Evolutionary conservation across 345 rosid species (phyloP), one percentile per base, ranked within the genome.

Genomic region (Acer yangbiense): DNA sequence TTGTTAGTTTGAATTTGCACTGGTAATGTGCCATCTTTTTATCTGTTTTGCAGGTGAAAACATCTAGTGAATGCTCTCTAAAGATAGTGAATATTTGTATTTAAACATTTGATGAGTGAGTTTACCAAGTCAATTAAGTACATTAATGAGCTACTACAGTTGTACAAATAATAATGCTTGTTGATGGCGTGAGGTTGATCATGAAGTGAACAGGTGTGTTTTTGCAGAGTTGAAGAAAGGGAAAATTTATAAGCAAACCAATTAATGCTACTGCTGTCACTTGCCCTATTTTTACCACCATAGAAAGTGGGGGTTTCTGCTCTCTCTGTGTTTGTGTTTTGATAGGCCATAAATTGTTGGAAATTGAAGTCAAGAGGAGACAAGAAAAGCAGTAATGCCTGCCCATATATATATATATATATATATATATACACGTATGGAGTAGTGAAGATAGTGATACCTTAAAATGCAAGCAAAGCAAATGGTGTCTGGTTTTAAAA

Each of bases 391-490:
- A 27, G 52, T 4, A 74, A 64, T 48, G 69, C 77, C 61, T 48
- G 65, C 25, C 78, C 66, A 67, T n/a, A 60, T 9, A 7, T 60
- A 60, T 60, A 55, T 50, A 58, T 58, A 55, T 50, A 67, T 35
- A 58, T 58, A 7, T 58, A 58, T 58, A 44, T 50, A 66, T 35
- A 58, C 20, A n/a, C 20, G 44, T 50, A 18, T 41, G 76, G 29
- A 65, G 81, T 65, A 60, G 13, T n/a, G 64, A 60, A n/a, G 57
- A 76, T 70, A 60, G 13, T n/a, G 64, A 60, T 60, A 74, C 79
- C 84, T 70, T 82, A 74, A 74, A 78, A 43, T 58, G 79, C 79
- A 82, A 82, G 81, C 78, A 82, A 78, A 60, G 63, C 21, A 21
- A 43, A 60, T 2, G 50, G 50, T 57, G 62, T 60, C 63, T 74